phyloP scores from a whole-genome alignment of 2,329 filamentous ascomycete genomes.

The Hypoxylon sp. region DNA sequence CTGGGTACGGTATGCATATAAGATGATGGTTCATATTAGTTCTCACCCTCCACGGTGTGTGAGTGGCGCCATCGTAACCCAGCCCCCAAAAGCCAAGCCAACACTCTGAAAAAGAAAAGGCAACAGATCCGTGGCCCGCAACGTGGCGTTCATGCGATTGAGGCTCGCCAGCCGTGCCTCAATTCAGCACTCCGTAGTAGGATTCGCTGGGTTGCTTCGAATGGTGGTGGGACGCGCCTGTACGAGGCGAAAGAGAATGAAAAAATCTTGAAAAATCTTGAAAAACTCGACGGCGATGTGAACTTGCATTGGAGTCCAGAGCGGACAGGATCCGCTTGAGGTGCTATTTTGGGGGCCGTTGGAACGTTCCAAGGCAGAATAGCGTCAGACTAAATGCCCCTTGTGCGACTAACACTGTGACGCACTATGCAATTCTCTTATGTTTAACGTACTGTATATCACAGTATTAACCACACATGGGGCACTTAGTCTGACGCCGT shows the following conservation, averaged over 20 bases:
- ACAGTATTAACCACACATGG: too few relatives aligned
- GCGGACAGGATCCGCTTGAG: neutral
- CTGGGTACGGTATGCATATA: slow-evolving; percentile 27
- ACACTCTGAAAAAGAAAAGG: neutral
- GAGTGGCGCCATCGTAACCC: slow-evolving; percentile 27
- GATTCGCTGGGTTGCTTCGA: neutral
- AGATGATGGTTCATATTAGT: slow-evolving; percentile 21
- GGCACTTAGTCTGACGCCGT: too few relatives aligned
- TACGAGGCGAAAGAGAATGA: neutral
- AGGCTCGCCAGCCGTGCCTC: slow-evolving; percentile 18
- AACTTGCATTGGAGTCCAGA: neutral
- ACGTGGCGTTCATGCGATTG: slow-evolving; percentile 16
- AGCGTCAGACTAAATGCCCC: too few relatives aligned
- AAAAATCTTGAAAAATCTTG: neutral
- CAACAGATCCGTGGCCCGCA: slow-evolving; percentile 11
- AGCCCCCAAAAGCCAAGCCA: slow-evolving; percentile 26
- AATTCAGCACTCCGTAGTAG: neutral
- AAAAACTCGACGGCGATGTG: neutral
- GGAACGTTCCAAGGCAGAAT: neutral
- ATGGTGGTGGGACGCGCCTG: neutral
- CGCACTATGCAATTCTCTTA: too few relatives aligned
- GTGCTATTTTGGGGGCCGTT: slow-evolving; percentile 11
- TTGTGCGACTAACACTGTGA: too few relatives aligned
- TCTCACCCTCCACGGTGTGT: slow-evolving; percentile 31
- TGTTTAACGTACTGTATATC: too few relatives aligned